Evolutionary conservation across 345 rosid genomes (phyloP), one percentile per base, ranked within the genome.

Genomic region (Durio zibethinus): DNA sequence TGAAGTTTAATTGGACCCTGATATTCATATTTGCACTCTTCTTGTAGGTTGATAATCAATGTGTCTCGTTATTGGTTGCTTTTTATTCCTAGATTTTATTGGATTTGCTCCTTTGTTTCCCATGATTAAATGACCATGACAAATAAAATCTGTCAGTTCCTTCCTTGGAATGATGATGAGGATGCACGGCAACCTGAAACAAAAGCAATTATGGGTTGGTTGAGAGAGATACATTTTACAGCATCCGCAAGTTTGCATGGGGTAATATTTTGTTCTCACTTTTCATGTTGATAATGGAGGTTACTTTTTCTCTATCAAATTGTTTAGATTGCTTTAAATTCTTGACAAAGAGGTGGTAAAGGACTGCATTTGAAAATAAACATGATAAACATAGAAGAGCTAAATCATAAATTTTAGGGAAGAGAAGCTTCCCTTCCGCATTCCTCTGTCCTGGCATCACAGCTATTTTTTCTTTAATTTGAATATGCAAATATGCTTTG

Each of bases 161-260:
- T 89, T 84, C 86, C 92, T 62, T 2, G 83, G 82, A 96, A 91
- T 78, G 85, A 88, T 67, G 93, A 90, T 81, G 73, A 87, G 77
- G 74, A 84, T 78, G 76, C 83, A 48, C 86, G 90, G 35, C 97
- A 96, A 83, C 99, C 97, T 62, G 99, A 96, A 88, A 90, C 97
- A 65, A 89, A 66, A 68, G 99, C 98, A 76, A 84, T 92, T 73
- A 92, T 93, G 89, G 89, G 74, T 59, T 96, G 99, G 99, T 80
- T 85, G 88, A 89, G 84, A 82, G 88, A 91, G 65, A 86, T 84
- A 76, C 90, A 33, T 48, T 96, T 96, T 84, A 85, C 97, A 75
- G 97, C 92, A 71, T 96, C 98, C 15, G 98, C 99, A 15, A 90
- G 88, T 83, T 83, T 96, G 82, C 99, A 96, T 43, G 98, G 99